These are phyloP conservation scores for Brassica carinata DNA, from an alignment of 345 rosid species.

Conservation along the genomic window DNA sequence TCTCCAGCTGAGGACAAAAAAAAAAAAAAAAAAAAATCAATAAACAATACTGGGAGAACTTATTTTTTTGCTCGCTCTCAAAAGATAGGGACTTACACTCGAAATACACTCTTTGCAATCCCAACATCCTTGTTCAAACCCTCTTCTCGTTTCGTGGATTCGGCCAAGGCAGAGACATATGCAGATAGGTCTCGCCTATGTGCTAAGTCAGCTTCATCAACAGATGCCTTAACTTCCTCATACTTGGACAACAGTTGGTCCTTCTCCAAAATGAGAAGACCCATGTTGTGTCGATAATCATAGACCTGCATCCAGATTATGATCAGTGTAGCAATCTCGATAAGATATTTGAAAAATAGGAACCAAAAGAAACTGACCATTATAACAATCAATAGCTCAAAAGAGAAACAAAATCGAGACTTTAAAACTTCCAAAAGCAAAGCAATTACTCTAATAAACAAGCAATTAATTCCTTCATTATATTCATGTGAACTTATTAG, in stretches of 20 bases:
- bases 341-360: background rate
- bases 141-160: conserved; percentile 81
- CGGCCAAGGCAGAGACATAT: conserved; percentile 63
- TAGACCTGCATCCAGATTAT: conserved; percentile 51
- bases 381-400: conserved; percentile 20
- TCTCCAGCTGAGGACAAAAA: conserved; percentile 62
- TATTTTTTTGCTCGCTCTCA: conserved; percentile 8
- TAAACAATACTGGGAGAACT: background rate
- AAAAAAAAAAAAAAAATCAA: conserved; percentile 4
- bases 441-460: conserved; percentile 21
- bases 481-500: background rate
- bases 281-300: conserved; percentile 96
- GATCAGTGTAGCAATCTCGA: conserved; percentile 3
- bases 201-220: conserved; percentile 61
- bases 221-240: conserved; percentile 70
- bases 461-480: conserved; percentile 2
- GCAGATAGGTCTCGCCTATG: conserved; percentile 70
- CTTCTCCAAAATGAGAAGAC: conserved; percentile 78
- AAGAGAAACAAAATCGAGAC: conserved; percentile 34
- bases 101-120: conserved; percentile 83
- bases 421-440: conserved; percentile 17
- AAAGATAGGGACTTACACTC: conserved; percentile 59
- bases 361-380: background rate
- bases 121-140: conserved; percentile 79
- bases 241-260: conserved; percentile 61